Evolutionary conservation across 148 eudicot genomes (phyloP), one percentile per base, ranked within the genome.

Genomic region (Rheum nobile): DNA sequence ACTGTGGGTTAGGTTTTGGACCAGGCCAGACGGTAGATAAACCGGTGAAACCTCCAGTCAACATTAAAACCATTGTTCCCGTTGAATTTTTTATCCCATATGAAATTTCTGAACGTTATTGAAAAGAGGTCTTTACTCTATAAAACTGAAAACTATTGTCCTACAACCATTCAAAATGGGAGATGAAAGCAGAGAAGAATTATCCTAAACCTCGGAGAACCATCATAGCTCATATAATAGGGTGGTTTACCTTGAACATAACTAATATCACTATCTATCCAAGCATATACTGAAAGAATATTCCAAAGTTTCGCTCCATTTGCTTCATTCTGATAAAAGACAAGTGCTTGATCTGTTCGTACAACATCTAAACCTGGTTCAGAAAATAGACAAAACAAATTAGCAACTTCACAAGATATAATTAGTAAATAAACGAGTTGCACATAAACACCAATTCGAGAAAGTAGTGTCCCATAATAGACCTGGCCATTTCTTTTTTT

Each of bases 281-380:
- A 94, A 77, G 97, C 85, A 79, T 94, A 94, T 72, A 94, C 70
- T 54, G 96, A 82, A 71, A 94, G 97, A 79, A 91, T 73, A 81
- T 89, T 83, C 95, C 96, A 94, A 24, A 94, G 90, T 82, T 91
- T 94, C 67, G 93, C 97, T 81, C 81, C 91, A 79, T 91, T 94
- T 79, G 78, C 82, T 83, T 89, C 92, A 77, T 72, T 82, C 79
- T 94, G 96, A 78, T 94, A 94, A 77, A 86, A 94, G 21, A 81
- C 83, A 43, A 94, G 97, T 41, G 96, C 59, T 71, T 95, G 98
- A 85, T 94, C 97, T 3, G 97, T 94, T 42, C 97, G 95, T 48
- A 85, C 80, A 65, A 94, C 97, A 89, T 94, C 98, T 88, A 94
- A 81, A 78, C 97, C 98, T 91, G 75, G 77, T 80, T 32, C 50